Evolutionary conservation across 768 basidiomycete genomes (phyloP), one percentile per base, ranked within the genome.

Genomic region (Tremella mesenterica): DNA sequence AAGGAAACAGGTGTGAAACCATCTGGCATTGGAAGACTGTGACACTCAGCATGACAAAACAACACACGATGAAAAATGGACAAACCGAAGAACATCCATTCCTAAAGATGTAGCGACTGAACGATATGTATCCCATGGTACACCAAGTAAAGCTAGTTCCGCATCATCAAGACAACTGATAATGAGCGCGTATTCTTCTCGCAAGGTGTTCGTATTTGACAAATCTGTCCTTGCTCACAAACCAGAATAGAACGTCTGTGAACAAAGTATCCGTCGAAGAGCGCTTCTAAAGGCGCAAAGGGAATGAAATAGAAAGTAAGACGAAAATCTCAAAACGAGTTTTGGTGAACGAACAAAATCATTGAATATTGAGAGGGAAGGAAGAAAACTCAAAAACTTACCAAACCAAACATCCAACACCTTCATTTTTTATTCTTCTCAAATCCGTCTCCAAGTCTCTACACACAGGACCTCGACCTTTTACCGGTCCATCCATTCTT

Each of bases 361-460:
- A n/a, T 14, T n/a, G 4, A 13, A 44, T 44, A 44, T 16, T 3
- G 14, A 44, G 16, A 13, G 43, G 2, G 43, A 44, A 44, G 4
- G 2, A 1, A 44, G n/a, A n/a, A n/a, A 2, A 28, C 12, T 8
- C 18, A 16, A 23, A 16, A 21, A 70, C 79, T 60, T 56, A 87
- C 86, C 90, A 93, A 26, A 96, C 79, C 50, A 96, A 78, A 66
- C 88, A 87, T 6, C 82, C 78, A 0, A 89, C 85, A 8, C 86
- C 72, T 27, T 86, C 76, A 28, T 80, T 74, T 69, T 69, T 85
- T 65, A 92, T 86, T 50, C 92, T 79, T 38, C 71, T 75, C 46
- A 97, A 70, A 74, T 97, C 92, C 18, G 78, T 76, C n/a, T 77
- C 73, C 4, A 97, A 73, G 67, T 92, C 86, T 54, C 92, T 78